phyloP scores from a whole-genome alignment of 2,329 filamentous ascomycete species.

The Coccinonectria pachysandricola region DNA sequence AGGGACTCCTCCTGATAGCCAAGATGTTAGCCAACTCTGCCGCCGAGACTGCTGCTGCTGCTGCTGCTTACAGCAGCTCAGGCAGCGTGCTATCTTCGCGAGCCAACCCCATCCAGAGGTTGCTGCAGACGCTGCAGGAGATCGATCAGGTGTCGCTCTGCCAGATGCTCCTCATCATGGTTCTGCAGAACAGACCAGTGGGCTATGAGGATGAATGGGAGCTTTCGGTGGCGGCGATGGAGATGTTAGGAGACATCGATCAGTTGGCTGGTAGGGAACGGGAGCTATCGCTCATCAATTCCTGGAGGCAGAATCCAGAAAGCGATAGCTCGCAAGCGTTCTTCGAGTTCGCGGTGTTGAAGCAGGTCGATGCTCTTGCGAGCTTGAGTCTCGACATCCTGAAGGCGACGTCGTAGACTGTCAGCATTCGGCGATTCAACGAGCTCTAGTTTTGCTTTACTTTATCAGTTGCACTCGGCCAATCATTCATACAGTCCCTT shows the following conservation, averaged over 20 bases:
- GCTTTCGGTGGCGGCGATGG: slow-evolving; percentile 31
- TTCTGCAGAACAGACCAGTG: slow-evolving; percentile 30
- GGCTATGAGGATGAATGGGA: slow-evolving; percentile 37
- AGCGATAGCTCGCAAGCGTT: slow-evolving; percentile 32
- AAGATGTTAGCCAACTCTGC: slow-evolving; percentile 42
- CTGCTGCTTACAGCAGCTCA: slow-evolving; percentile 15
- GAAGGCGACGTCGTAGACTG: too few relatives aligned
- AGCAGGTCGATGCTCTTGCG: slow-evolving; percentile 37
- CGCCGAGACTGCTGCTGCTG: slow-evolving; percentile 24
- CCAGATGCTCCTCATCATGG: slow-evolving; percentile 41
- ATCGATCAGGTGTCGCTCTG: slow-evolving; percentile 44
- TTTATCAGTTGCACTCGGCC: too few relatives aligned
- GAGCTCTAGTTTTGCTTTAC: too few relatives aligned
- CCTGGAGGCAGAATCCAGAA: slow-evolving; percentile 33
- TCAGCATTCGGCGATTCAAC: too few relatives aligned
- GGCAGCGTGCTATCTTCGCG: slow-evolving; percentile 6
- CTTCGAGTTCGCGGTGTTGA: slow-evolving; percentile 38
- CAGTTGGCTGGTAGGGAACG: slow-evolving; percentile 34
- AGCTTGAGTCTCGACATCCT: slow-evolving; percentile 35
- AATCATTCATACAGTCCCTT: too few relatives aligned
- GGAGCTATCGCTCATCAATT: slow-evolving; percentile 32
- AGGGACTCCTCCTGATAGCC: slow-evolving; percentile 39
- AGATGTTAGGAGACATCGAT: slow-evolving; percentile 40
- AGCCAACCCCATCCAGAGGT: slow-evolving; percentile 11
- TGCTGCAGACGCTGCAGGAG: slow-evolving; percentile 25